phyloP scores from a whole-genome alignment of 805 yeast species.

The Zygotorulaspora sp. region DNA sequence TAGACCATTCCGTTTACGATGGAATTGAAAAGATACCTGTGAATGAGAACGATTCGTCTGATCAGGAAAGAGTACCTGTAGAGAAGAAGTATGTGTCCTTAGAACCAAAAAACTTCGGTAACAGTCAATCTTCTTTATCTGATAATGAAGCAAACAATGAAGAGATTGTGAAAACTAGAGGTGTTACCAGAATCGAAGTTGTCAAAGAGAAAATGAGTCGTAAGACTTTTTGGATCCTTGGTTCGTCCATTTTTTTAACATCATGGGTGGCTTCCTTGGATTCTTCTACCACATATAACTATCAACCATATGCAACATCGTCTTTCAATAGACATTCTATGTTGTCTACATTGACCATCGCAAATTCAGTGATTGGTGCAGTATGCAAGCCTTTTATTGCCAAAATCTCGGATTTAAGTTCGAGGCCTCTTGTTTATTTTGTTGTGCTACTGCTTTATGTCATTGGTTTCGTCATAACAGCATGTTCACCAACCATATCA shows the following conservation, averaged over 20 bases:
- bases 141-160: constrained; percentile 8
- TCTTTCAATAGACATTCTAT: constrained; percentile 39
- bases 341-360: constrained; percentile 39
- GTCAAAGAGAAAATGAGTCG: constrained; percentile 18
- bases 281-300: constrained; percentile 32
- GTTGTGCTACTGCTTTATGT: constrained; percentile 33
- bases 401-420: constrained; percentile 40
- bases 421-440: constrained; percentile 39
- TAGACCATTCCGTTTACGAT: too few species aligned
- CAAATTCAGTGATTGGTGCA: constrained; percentile 38
- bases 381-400: constrained; percentile 40
- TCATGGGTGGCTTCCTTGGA: constrained; percentile 34
- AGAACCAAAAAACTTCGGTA: too few species aligned
- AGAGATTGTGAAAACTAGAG: constrained; percentile 18
- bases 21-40: too few species aligned
- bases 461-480: constrained; percentile 37
- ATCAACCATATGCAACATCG: constrained; percentile 40
- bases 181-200: constrained; percentile 31
- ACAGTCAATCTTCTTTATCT: too few species aligned
- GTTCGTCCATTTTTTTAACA: constrained; percentile 21
- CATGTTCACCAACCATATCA: constrained; percentile 36
- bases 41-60: too few species aligned
- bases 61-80: too few species aligned
- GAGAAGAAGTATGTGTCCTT: too few species aligned
- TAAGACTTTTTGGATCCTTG: constrained; percentile 19